phyloP scores from a whole-genome alignment of 129 eudicot species.

The Flaveria robusta region DNA sequence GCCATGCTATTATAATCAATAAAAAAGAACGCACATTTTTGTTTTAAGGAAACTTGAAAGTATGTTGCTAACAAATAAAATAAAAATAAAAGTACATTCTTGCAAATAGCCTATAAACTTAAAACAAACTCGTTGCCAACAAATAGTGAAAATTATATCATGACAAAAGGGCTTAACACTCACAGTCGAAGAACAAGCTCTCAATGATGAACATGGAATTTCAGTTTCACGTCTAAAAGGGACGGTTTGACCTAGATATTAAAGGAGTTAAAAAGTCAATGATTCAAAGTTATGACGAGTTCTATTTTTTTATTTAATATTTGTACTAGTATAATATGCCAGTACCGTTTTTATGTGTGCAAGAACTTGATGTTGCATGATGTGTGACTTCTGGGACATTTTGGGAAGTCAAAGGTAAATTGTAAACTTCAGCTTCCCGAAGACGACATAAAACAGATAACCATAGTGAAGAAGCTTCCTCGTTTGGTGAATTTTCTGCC shows the following conservation, averaged over 20 bases:
- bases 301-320: conserved; percentile 2
- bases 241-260: conserved; percentile 42
- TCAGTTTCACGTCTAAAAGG: conserved; percentile 23
- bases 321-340: background rate
- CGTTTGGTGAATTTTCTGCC: conserved; percentile 41
- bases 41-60: background rate
- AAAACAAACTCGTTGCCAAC: background rate
- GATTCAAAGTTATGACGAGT: background rate
- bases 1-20: background rate
- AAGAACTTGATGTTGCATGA: conserved; percentile 36
- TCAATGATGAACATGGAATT: conserved; percentile 35
- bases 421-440: conserved; percentile 64
- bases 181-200: conserved; percentile 58
- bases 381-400: conserved; percentile 30
- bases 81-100: background rate
- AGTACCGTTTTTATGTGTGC: conserved; percentile 41
- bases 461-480: conserved; percentile 68
- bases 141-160: background rate
- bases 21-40: conserved; percentile 8
- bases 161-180: conserved; percentile 29
- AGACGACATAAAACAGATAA: conserved; percentile 73
- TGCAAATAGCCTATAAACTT: background rate
- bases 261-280: conserved; percentile 20
- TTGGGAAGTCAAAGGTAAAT: conserved; percentile 39
- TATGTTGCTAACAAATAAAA: background rate